Evolutionary conservation across 192 early-diverging fungal genomes (phyloP).

Genomic region (Blastocladiella britannica): DNA sequence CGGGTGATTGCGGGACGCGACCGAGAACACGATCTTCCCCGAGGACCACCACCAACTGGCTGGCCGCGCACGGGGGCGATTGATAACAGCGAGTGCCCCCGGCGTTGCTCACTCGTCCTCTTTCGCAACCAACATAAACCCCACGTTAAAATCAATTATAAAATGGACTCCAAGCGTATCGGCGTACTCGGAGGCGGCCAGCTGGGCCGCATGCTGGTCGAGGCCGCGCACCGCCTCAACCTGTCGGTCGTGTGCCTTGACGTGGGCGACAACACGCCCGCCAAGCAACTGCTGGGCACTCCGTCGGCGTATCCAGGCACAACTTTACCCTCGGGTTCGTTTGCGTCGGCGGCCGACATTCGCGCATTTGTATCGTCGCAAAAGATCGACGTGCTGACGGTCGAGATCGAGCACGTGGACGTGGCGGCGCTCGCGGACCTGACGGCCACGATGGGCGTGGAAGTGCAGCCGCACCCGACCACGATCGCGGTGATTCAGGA

Average conservation of each 20-base stretch:
- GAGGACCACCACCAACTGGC: no score
- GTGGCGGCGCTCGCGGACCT: constrained; percentile 36
- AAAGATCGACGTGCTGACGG: constrained; percentile 62
- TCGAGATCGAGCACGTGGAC: constrained; percentile 98
- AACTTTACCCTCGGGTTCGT: constrained; percentile 43
- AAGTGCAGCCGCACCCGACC: constrained; percentile 59
- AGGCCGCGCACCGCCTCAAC: constrained; percentile 83
- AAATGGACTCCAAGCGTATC: constrained; percentile 11
- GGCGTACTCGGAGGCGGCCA: constrained; percentile 74
- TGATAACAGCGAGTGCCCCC: no score
- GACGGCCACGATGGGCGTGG: constrained; percentile 22
- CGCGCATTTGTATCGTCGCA: constrained; percentile 35
- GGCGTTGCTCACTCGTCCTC: no score
- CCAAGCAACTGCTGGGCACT: constrained; percentile 70
- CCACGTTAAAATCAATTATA: not conserved
- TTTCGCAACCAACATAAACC: not conserved
- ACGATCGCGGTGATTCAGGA: constrained; percentile 86
- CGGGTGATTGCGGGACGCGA: no score
- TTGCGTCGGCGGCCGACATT: constrained; percentile 60
- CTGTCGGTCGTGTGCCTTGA: constrained; percentile 71
- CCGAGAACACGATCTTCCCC: no score
- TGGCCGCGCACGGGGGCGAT: no score
- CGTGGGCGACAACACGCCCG: constrained; percentile 46
- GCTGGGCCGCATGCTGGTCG: constrained; percentile 91
- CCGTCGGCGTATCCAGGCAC: no score